phyloP scores from a whole-genome alignment of 495 filamentous ascomycete species.

The Immersiella caudata region DNA sequence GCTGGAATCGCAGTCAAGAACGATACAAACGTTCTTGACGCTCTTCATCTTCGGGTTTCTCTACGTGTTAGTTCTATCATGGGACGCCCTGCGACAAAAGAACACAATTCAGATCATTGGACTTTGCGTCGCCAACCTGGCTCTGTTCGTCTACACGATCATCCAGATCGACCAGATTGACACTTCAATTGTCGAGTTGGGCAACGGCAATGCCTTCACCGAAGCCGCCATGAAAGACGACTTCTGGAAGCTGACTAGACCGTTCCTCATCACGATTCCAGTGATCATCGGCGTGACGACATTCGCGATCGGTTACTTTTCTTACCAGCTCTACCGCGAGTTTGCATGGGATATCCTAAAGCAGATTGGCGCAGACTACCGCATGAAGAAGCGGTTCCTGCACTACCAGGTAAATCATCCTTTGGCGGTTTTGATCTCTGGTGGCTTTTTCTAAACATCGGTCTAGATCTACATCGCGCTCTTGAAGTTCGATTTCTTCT shows the following conservation, averaged over 20 bases:
- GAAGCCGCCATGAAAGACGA: constrained; percentile 41
- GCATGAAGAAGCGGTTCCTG: constrained; percentile 94
- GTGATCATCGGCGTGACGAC: constrained; percentile 78
- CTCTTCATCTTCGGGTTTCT: constrained; percentile 97
- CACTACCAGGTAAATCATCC: constrained; percentile 79
- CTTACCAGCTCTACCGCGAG: constrained; percentile 96
- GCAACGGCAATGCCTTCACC: constrained; percentile 32
- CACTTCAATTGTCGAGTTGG: constrained; percentile 62
- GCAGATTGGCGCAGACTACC: constrained; percentile 95
- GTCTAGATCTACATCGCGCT: constrained; percentile 92
- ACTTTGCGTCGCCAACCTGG: constrained; percentile 87
- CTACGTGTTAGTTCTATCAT: constrained; percentile 85
- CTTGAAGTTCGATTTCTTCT: constrained; percentile 99
- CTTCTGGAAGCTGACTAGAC: constrained; percentile 69
- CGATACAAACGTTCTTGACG: constrained; percentile 86
- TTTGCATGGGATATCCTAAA: constrained; percentile 99
- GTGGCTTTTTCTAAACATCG: constrained; percentile 34
- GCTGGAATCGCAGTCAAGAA: constrained; percentile 57
- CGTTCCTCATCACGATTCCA: constrained; percentile 83
- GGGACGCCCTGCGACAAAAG: constrained; percentile 89
- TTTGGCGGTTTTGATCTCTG: background rate
- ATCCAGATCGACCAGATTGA: constrained; percentile 89
- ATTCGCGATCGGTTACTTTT: constrained; percentile 69
- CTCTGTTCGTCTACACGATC: constrained; percentile 86
- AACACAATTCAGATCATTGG: constrained; percentile 99